Conservation (phyloP, 2,329 filamentous ascomycete species). For the Endocalyx cinctus region DNA sequence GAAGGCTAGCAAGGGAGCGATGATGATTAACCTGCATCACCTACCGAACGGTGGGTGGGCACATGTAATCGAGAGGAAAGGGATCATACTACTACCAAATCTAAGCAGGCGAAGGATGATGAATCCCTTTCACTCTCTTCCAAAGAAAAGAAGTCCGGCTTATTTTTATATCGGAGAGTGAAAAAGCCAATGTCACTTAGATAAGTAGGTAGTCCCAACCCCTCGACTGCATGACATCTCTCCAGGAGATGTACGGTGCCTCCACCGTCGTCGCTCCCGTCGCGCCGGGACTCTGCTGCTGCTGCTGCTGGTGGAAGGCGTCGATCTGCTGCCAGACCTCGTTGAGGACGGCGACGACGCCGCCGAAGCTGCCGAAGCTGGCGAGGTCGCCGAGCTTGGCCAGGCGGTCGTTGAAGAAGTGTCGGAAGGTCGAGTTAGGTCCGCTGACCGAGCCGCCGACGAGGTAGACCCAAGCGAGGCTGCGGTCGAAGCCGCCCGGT, state of each 20-base stretch:
- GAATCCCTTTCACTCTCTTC: too few species aligned
- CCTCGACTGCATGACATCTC: conserved; percentile 88
- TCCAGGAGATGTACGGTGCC: conserved; percentile 79
- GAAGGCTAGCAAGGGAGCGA: too few species aligned
- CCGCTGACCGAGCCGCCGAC: conserved; percentile 77
- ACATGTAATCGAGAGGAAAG: too few species aligned
- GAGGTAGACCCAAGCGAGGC: conserved; percentile 88
- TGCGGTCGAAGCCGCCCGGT: conserved; percentile 78
- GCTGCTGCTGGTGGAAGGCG: too few species aligned
- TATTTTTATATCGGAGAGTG: too few species aligned
- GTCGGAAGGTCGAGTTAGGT: conserved; percentile 68
- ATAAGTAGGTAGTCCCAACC: conserved; percentile 92
- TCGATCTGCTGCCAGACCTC: conserved; percentile 84
- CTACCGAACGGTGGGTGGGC: too few species aligned
- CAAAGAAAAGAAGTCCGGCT: too few species aligned
- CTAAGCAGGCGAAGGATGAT: too few species aligned
- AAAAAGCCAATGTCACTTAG: conserved; percentile 42
- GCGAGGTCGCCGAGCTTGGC: conserved; percentile 71
- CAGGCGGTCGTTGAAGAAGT: conserved; percentile 71
- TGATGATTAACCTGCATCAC: too few species aligned
- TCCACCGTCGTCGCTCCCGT: conserved; percentile 31
- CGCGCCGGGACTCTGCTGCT: conserved; percentile 32
- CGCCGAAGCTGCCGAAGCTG: conserved; percentile 78
- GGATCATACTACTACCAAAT: too few species aligned
- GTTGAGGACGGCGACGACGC: conserved; percentile 70